Base-by-base conservation (phyloP, 768 basidiomycete genomes). In the Suillus hirtellus region DNA sequence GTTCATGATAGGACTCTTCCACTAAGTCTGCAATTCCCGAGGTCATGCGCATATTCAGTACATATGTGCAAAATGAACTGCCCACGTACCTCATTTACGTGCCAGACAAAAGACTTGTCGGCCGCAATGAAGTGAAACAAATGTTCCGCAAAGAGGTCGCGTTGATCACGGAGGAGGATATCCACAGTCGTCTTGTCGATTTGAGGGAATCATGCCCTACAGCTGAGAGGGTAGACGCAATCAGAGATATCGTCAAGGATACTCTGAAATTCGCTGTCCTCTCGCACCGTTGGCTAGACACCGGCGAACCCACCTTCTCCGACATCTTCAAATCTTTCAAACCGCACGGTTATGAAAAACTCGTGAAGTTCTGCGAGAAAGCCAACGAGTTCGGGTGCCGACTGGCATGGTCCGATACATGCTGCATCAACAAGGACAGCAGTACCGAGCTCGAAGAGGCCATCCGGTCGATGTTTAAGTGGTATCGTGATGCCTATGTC, bases 381-480 rank as follows among this genome's bases (percentile, higher is more conserved):
- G 73, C 74, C 24, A 66, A 61, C 0, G 72, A 69, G 43, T 75
- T 74, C 40, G 72, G 44, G 0, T 75, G 75, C 31, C 24, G 35
- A 14, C 65, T 74, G 3, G 76, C 71, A 38, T 77, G 75, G 75
- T 73, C 71, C n/a, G 76, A 77, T 40, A 77, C 76, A 17, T 75
- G 71, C 12, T 76, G 75, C 34, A 76, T 76, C 52, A 72, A 76
- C 58, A 77, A 76, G 8, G 69, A 74, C 9, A 76, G 75, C 59
- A 76, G 76, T 50, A 68, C 76, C 1, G 75, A 76, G 44, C 75
- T 76, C 2, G 72, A 76, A 59, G 73, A 75, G 59, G 74, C 73
- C 1, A 73, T 75, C 38, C 71, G 70, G n/a, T 73, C 74, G 37
- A 75, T 73, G 74, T 73, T 73, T 63, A 73, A 72, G 63, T 73